Percentiles rank a stretch among this genome's conserved stretches.
Conservation (phyloP, 805 yeast species). For the Kazachstania viticola region DNA sequence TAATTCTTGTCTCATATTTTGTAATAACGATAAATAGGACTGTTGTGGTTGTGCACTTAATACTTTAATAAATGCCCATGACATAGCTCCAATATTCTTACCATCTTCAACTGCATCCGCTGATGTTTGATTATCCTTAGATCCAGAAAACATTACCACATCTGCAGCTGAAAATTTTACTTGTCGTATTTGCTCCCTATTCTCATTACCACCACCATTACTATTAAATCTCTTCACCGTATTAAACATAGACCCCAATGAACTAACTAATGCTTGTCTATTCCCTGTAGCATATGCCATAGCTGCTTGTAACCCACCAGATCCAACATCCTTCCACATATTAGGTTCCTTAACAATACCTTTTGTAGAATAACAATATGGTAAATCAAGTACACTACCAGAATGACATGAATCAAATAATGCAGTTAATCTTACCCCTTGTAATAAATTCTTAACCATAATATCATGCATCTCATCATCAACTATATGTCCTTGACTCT, state of each 20-base stretch:
- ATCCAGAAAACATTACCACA: constrained; percentile 65
- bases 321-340: constrained; percentile 62
- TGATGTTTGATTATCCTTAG: constrained; percentile 73
- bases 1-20: constrained; percentile 57
- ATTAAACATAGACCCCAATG: constrained; percentile 33
- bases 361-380: constrained; percentile 69
- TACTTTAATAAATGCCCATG: constrained; percentile 63
- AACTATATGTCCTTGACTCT: constrained; percentile 50
- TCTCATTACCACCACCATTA: constrained; percentile 27
- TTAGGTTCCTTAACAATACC: constrained; percentile 78
- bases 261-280: constrained; percentile 30
- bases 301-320: constrained; percentile 49
- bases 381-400: constrained; percentile 72
- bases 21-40: constrained; percentile 55
- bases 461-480: constrained; percentile 68
- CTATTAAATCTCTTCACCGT: constrained; percentile 32
- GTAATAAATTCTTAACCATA: constrained; percentile 55
- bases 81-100: constrained; percentile 72
- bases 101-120: constrained; percentile 75
- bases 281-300: constrained; percentile 53
- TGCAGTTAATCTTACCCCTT: constrained; percentile 70
- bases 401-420: constrained; percentile 81
- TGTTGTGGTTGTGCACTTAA: constrained; percentile 51
- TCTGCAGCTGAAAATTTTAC: constrained; percentile 67
- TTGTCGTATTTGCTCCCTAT: constrained; percentile 35